Conservation (phyloP, 805 yeast species). For the Metschnikowia henanensis region DNA sequence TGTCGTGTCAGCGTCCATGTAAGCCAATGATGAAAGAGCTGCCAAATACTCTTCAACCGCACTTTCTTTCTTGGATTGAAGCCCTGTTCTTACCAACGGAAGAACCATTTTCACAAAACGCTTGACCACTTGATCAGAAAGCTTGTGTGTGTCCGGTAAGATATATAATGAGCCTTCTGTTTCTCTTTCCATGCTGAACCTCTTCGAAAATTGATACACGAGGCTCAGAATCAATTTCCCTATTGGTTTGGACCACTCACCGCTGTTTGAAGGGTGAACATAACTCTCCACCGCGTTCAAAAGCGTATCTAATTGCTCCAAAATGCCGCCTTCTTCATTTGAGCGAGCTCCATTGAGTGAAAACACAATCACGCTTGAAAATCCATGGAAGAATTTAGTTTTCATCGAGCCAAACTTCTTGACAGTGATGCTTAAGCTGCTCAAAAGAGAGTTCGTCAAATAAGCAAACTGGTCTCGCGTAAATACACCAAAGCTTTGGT, state of each 20-base stretch:
- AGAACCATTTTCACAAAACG: conserved; percentile 52
- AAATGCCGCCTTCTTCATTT: conserved; percentile 42
- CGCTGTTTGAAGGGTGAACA: conserved; percentile 91
- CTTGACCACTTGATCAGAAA: conserved; percentile 33
- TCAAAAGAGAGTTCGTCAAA: conserved; percentile 54
- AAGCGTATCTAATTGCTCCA: conserved; percentile 53
- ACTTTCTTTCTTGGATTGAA: conserved; percentile 69
- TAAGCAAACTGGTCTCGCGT: conserved; percentile 59
- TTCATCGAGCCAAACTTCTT: conserved; percentile 47
- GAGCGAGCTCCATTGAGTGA: conserved; percentile 56
- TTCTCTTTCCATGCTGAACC: conserved; percentile 51
- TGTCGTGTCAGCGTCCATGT: conserved; percentile 54
- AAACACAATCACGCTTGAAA: conserved; percentile 50
- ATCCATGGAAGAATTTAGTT: conserved; percentile 43
- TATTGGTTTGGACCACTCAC: conserved; percentile 78
- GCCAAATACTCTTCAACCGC: conserved; percentile 58
- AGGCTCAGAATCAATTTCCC: conserved; percentile 64
- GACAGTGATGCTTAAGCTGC: conserved; percentile 46
- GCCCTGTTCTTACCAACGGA: conserved; percentile 61
- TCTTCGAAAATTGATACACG: conserved; percentile 57
- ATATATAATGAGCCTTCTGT: conserved; percentile 25
- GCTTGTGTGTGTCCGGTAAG: conserved; percentile 32
- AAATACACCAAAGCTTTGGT: conserved; percentile 63
- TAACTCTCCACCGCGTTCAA: conserved; percentile 75
- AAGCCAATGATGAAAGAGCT: conserved; percentile 62